Base-by-base conservation (phyloP, 768 basidiomycete species). In the Crucibulum laeve region DNA sequence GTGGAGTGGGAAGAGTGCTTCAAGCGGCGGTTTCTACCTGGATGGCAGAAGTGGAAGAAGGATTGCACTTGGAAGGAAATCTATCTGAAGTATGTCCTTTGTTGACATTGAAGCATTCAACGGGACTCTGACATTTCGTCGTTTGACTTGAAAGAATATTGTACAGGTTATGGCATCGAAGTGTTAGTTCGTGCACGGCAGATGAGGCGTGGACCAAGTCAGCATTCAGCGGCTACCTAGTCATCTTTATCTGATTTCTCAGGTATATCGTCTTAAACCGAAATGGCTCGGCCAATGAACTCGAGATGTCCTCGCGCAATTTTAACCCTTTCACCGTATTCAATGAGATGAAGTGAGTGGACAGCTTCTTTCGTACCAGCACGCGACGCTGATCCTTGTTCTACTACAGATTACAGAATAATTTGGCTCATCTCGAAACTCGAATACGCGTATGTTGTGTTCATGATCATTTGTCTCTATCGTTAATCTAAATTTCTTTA, bases 191-290 rank as follows among this genome's bases (percentile, higher is more conserved):
- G n/a, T 91, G 88, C 55, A 88, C 87, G 17, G 60, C 77, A 5
- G 84, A 88, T 52, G 90, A 91, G 62, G 68, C 86, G 17, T 91
- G 89, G 87, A 90, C 87, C 38, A 87, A 80, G 84, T 88, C 58
- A 52, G 68, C 34, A 47, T 54, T 48, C 15, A 46, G 37, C 36
- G 10, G 37, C 14, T 26, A 22, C 21, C 34, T 24, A 15, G 17
- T 6, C 23, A 22, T 23, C 42, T 50, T 5, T 40, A 42, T 41
- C 49, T 51, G 44, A 52, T 44, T 46, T 37, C 23, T 39, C 50
- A 87, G 87, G 57, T 90, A 87, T 51, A 71, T 91, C 46, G 74
- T 84, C 18, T 58, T 91, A 45, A 87, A 87, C 53, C 81, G 85
- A 39, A 87, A 82, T 52, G 86, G 85, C 25, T 72, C 82, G 23